These are phyloP conservation scores for Hylodesmum podocarpum DNA, from an alignment of 306 rosid genomes.

Conservation along the genomic window DNA sequence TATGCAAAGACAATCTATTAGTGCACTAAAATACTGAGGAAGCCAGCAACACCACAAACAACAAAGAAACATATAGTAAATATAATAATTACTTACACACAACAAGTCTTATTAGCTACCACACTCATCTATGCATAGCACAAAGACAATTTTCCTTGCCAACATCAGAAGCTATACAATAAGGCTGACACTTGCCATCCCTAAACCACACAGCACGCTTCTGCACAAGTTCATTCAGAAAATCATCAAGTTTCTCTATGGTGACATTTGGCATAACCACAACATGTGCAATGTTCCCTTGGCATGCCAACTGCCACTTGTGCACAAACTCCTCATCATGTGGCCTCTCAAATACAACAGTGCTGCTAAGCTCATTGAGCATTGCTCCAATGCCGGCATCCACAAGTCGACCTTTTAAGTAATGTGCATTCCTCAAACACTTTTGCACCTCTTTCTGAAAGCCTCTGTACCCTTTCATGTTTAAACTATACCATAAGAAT, in stretches of 20 bases:
- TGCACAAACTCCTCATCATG: constrained; percentile 6
- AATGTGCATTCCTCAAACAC: constrained; percentile 1
- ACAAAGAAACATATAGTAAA: background rate
- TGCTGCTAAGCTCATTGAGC: background rate
- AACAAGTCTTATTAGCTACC: too few species aligned
- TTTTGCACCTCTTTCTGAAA: constrained; percentile 1
- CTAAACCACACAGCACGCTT: background rate
- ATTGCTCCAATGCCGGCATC: constrained; percentile 7
- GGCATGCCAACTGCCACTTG: constrained; percentile 3
- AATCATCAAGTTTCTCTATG: background rate
- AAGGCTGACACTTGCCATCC: background rate
- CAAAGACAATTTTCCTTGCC: background rate
- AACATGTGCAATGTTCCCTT: constrained; percentile 7
- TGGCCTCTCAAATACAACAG: background rate
- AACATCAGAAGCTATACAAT: background rate
- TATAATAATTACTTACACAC: background rate
- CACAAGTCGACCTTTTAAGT: background rate
- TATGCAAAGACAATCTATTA: background rate
- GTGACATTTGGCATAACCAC: constrained; percentile 6
- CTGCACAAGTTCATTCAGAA: background rate
- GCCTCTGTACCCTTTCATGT: constrained; percentile 1
- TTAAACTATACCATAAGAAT: background rate
- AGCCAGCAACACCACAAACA: background rate
- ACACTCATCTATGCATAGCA: background rate
- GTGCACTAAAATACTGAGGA: background rate